phyloP scores from a whole-genome alignment of 2,329 filamentous ascomycete genomes.

The Neoascochyta sp. region DNA sequence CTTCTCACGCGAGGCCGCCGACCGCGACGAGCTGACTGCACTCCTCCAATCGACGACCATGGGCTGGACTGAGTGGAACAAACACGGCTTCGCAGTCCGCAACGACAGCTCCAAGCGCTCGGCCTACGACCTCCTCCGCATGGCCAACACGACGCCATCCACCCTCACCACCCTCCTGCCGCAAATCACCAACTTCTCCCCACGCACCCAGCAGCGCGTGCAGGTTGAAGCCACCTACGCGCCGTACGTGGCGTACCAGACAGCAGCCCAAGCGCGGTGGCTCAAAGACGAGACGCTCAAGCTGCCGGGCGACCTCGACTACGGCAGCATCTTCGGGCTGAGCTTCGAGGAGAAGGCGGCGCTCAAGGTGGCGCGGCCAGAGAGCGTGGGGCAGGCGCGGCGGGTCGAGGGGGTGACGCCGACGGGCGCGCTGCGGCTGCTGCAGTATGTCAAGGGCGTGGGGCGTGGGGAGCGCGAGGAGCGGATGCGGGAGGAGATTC shows the following conservation, averaged over 20 bases:
- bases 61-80: conserved; percentile 63
- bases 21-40: conserved; percentile 64
- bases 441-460: conserved; percentile 57
- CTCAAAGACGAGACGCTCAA: conserved; percentile 70
- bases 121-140: conserved; percentile 75
- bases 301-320: conserved; percentile 73
- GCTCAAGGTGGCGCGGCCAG: conserved; percentile 67
- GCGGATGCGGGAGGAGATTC: conserved; percentile 27
- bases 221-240: conserved; percentile 81
- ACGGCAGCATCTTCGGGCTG: conserved; percentile 67
- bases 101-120: conserved; percentile 63
- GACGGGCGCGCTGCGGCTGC: conserved; percentile 51
- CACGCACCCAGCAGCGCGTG: conserved; percentile 64
- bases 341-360: conserved; percentile 74
- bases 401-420: conserved; percentile 74
- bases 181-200: conserved; percentile 51
- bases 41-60: conserved; percentile 58
- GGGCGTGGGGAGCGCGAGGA: conserved; percentile 31
- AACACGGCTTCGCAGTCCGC: conserved; percentile 65
- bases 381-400: conserved; percentile 83
- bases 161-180: conserved; percentile 58
- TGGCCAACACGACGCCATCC: conserved; percentile 53
- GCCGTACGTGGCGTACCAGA: conserved; percentile 76
- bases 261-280: conserved; percentile 62
- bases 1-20: conserved; percentile 62